A percentile compares a stretch with the other conserved stretches of the same genome.
These are phyloP conservation scores for Trametes coccinea DNA, from an alignment of 768 basidiomycete species.

Conservation along the genomic window DNA sequence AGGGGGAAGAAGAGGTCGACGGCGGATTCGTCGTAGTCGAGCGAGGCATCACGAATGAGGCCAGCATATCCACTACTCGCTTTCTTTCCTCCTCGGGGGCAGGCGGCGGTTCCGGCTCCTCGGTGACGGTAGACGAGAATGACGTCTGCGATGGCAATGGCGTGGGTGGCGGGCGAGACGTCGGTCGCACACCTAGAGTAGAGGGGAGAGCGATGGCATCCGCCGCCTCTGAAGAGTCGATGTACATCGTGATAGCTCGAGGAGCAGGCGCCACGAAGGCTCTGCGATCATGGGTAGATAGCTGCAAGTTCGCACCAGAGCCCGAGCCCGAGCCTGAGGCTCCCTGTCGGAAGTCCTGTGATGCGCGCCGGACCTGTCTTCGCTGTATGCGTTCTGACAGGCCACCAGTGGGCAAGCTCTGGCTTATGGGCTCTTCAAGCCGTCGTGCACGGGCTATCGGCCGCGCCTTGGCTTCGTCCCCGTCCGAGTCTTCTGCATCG, in stretches of 20 bases:
- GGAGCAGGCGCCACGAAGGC: slow-evolving; percentile 68
- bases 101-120: slow-evolving; percentile 10
- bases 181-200: slow-evolving; percentile 61
- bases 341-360: slow-evolving; percentile 23
- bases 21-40: slow-evolving; percentile 1
- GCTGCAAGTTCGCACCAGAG: slow-evolving; percentile 44
- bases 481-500: slow-evolving; percentile 5
- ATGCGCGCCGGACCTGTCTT: slow-evolving; percentile 24
- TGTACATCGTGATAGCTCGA: slow-evolving; percentile 73
- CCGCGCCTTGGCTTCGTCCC: slow-evolving; percentile 1
- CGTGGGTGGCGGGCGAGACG: slow-evolving; percentile 23
- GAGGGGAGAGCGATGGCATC: slow-evolving; percentile 63
- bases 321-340: slow-evolving; percentile 36
- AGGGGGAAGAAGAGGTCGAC: slow-evolving; percentile 16
- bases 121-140: background rate
- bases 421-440: slow-evolving; percentile 25
- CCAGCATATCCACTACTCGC: slow-evolving; percentile 28
- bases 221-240: slow-evolving; percentile 56
- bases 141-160: slow-evolving; percentile 19
- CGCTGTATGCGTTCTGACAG: slow-evolving; percentile 24
- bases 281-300: slow-evolving; percentile 52
- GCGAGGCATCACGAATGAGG: slow-evolving; percentile 26
- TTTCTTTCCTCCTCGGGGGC: background rate
- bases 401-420: slow-evolving; percentile 32
- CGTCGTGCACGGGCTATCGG: slow-evolving; percentile 2